Evolutionary conservation across 2,329 filamentous ascomycete genomes (phyloP).

Genomic region (Alternaria sp.): DNA sequence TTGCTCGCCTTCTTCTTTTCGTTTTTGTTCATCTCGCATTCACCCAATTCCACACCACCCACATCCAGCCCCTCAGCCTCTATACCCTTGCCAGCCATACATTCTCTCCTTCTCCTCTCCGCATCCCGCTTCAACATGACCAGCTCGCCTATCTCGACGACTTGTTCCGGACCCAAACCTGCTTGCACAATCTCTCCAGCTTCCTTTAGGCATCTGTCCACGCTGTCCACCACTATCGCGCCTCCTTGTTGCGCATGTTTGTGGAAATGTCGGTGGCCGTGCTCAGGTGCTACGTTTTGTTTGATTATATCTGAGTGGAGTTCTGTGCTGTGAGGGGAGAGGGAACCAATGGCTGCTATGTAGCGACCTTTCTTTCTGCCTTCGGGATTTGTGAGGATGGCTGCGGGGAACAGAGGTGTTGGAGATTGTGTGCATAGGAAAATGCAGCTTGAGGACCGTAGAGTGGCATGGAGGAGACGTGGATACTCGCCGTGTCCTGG

Average conservation of each 20-base stretch:
- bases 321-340: slow-evolving; percentile 80
- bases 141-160: slow-evolving; percentile 89
- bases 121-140: slow-evolving; percentile 68
- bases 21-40: slow-evolving; percentile 77
- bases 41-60: slow-evolving; percentile 74
- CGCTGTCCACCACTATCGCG: slow-evolving; percentile 70
- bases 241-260: slow-evolving; percentile 67
- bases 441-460: slow-evolving; percentile 78
- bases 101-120: slow-evolving; percentile 45
- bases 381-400: slow-evolving; percentile 75
- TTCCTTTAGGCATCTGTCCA: slow-evolving; percentile 81
- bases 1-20: slow-evolving; percentile 53
- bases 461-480: slow-evolving; percentile 73
- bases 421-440: slow-evolving; percentile 87
- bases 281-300: slow-evolving; percentile 65
- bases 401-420: slow-evolving; percentile 76
- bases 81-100: slow-evolving; percentile 41
- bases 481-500: slow-evolving; percentile 74
- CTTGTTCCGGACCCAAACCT: slow-evolving; percentile 73
- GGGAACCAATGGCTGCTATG: slow-evolving; percentile 75
- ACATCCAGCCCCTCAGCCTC: slow-evolving; percentile 78
- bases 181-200: slow-evolving; percentile 88
- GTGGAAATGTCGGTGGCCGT: slow-evolving; percentile 68
- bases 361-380: slow-evolving; percentile 74
- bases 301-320: slow-evolving; percentile 78